Conservation (phyloP, 148 eudicot genomes). For the Nepenthes mirabilis region DNA sequence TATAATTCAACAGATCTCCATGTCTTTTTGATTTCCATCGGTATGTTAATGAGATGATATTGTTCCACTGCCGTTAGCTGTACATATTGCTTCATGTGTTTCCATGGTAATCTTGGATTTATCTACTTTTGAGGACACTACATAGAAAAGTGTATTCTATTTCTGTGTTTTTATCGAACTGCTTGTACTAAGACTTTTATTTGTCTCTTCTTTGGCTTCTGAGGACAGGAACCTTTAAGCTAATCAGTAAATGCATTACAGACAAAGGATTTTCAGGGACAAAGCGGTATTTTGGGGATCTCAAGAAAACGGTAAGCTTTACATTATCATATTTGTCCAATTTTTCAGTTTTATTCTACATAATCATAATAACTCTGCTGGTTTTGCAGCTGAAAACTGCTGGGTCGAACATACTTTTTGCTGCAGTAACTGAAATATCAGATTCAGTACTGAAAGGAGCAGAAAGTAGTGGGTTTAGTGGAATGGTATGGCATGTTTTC, state of each 20-base stretch:
- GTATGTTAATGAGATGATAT: too few species aligned
- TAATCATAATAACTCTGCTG: slow-evolving; percentile 1
- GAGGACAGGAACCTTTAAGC: slow-evolving; percentile 74
- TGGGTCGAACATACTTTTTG: slow-evolving; percentile 81
- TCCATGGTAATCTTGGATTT: too few species aligned
- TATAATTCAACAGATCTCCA: too few species aligned
- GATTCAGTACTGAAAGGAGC: slow-evolving; percentile 97
- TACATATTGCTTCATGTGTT: too few species aligned
- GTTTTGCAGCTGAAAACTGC: slow-evolving; percentile 66
- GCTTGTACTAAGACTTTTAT: slow-evolving; percentile 2
- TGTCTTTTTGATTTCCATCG: too few species aligned
- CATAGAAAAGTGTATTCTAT: too few species aligned
- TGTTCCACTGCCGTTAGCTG: too few species aligned
- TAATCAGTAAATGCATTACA: slow-evolving; percentile 70
- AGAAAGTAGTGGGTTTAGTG: slow-evolving; percentile 83
- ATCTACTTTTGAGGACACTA: too few species aligned
- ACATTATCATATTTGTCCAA: background rate
- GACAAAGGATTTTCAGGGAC: slow-evolving; percentile 82
- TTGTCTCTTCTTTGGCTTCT: background rate
- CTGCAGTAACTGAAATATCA: slow-evolving; percentile 87
- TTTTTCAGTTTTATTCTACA: background rate
- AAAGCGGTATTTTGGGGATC: slow-evolving; percentile 92
- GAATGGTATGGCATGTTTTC: slow-evolving; percentile 47
- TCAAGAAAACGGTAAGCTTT: slow-evolving; percentile 76
- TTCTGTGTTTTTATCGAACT: background rate